phyloP scores from a whole-genome alignment of 208 protist genomes.

The Acanthamoeba lugdunensis region DNA sequence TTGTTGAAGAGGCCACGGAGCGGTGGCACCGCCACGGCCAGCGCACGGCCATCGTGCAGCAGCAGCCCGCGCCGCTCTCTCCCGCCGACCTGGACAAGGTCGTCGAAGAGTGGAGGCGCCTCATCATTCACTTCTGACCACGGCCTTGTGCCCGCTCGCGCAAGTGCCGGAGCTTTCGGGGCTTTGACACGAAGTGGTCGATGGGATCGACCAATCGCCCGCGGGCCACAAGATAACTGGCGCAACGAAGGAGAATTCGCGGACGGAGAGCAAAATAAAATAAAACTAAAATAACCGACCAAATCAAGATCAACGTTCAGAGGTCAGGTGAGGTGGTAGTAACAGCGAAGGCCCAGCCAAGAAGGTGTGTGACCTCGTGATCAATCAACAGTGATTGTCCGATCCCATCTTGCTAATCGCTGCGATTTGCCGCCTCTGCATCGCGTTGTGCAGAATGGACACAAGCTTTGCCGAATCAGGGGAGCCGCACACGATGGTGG shows the following conservation, averaged over 20 bases:
- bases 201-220: background rate
- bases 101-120: background rate
- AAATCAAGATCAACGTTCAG: background rate
- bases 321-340: too few relatives aligned
- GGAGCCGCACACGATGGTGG: background rate
- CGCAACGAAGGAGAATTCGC: background rate
- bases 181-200: background rate
- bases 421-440: too few relatives aligned
- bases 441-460: too few relatives aligned
- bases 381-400: too few relatives aligned
- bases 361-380: too few relatives aligned
- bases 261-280: background rate
- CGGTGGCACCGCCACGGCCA: background rate
- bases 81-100: background rate
- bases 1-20: background rate
- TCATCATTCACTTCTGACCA: constrained; percentile 2
- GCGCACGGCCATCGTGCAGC: constrained; percentile 22
- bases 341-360: too few relatives aligned
- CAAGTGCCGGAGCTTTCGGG: background rate
- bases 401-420: too few relatives aligned
- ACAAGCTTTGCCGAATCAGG: background rate
- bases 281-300: background rate
- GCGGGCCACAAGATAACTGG: background rate
- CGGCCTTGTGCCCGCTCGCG: background rate
- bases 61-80: background rate